A percentile compares a stretch with the other conserved stretches of the same genome.
Conservation (phyloP, 495 filamentous ascomycete genomes). For the Trichoderma asperelloides region DNA sequence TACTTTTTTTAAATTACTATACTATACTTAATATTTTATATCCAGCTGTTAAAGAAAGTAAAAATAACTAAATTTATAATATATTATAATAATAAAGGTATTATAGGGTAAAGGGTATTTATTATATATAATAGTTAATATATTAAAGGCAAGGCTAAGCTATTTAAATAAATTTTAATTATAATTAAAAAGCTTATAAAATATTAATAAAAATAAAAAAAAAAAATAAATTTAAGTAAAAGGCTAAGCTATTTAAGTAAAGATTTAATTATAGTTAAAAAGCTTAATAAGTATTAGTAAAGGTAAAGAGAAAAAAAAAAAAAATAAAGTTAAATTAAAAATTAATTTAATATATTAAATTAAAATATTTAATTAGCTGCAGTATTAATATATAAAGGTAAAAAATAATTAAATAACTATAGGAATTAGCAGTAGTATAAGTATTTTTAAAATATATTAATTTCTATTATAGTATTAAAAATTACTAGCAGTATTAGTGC, state of each 20-base stretch:
- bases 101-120: neutral
- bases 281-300: neutral
- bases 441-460: neutral
- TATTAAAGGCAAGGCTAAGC: neutral
- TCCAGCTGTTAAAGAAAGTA: neutral
- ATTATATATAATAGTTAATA: neutral
- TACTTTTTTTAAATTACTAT: neutral
- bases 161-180: neutral
- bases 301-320: neutral
- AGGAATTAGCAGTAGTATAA: no score
- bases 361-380: no score
- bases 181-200: no score
- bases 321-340: neutral
- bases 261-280: no score
- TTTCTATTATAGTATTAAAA: no score
- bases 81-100: neutral
- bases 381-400: neutral
- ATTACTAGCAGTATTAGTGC: neutral
- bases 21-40: neutral
- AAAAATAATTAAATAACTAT: no score
- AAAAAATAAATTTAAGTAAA: neutral
- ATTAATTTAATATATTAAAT: no score
- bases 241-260: no score
- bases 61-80: no score
- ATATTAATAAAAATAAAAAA: neutral